Percentiles rank a stretch among this genome's conserved stretches.
Conservation (phyloP, 192 early-diverging fungal genomes). For the Podila epicladia region DNA sequence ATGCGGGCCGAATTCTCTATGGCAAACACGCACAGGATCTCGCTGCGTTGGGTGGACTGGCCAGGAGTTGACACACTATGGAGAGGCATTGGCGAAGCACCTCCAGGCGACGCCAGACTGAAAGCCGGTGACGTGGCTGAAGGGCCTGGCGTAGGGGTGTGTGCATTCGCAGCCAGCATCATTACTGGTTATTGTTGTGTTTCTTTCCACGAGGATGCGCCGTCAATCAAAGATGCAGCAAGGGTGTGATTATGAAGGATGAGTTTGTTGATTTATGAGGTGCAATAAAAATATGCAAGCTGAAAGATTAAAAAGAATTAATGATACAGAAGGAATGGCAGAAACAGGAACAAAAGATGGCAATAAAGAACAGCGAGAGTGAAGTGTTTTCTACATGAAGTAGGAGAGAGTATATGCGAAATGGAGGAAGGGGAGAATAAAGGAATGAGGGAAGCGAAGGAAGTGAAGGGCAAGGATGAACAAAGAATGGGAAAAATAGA, state of each 20-base stretch:
- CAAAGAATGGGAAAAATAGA: not conserved
- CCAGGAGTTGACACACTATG: conserved; percentile 46
- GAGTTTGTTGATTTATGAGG: too few species aligned
- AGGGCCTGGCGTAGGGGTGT: conserved; percentile 31
- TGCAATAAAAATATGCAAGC: not conserved
- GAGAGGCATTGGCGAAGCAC: conserved; percentile 46
- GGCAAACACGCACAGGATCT: conserved; percentile 65
- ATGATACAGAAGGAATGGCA: not conserved
- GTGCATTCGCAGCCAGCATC: conserved; percentile 40
- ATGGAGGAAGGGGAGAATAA: too few species aligned
- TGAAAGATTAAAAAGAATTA: not conserved
- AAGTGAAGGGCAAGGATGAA: not conserved
- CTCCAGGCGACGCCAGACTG: conserved; percentile 32
- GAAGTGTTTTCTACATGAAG: too few species aligned
- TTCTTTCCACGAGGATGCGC: not conserved
- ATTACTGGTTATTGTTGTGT: not conserved
- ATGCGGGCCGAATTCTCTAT: conserved; percentile 64
- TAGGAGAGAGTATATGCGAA: too few species aligned
- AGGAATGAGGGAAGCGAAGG: too few species aligned
- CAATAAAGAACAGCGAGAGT: not conserved
- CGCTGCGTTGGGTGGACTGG: conserved; percentile 51
- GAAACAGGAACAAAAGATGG: not conserved
- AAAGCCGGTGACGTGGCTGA: conserved; percentile 38
- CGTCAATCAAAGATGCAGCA: not conserved
- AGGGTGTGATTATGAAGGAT: not conserved